These are phyloP conservation scores for Amniculicola lignicola DNA, from an alignment of 495 filamentous ascomycete species.

Conservation along the genomic window DNA sequence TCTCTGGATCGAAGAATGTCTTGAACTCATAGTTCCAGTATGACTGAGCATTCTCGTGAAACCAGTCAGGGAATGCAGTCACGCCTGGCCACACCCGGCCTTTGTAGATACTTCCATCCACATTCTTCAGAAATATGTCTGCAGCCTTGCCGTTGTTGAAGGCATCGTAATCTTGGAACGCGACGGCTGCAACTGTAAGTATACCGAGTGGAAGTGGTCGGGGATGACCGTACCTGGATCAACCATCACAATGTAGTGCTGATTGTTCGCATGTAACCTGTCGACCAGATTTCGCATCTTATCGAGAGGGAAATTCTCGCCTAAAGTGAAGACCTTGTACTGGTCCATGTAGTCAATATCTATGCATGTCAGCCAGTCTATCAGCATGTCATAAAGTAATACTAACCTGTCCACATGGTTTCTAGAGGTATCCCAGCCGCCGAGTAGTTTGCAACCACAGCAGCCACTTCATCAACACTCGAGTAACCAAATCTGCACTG, in stretches of 20 bases:
- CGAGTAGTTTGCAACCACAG: conserved; percentile 77
- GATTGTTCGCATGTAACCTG: conserved; percentile 68
- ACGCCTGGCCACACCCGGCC: conserved; percentile 85
- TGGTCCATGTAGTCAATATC: conserved; percentile 56
- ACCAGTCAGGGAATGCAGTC: conserved; percentile 83
- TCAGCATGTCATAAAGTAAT: neutral
- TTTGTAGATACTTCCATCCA: conserved; percentile 65
- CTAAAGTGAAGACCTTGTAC: conserved; percentile 69
- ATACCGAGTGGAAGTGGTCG: neutral
- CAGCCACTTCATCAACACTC: conserved; percentile 74
- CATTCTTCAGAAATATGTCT: conserved; percentile 62
- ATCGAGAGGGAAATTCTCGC: conserved; percentile 66
- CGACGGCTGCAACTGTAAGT: conserved; percentile 52
- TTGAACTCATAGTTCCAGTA: conserved; percentile 76
- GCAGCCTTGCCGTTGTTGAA: conserved; percentile 61
- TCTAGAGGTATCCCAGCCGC: conserved; percentile 74
- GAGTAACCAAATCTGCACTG: conserved; percentile 79
- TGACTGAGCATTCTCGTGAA: conserved; percentile 58
- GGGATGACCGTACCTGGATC: conserved; percentile 53
- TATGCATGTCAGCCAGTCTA: neutral
- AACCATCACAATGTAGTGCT: conserved; percentile 85
- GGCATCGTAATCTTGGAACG: conserved; percentile 62
- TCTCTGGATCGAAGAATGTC: conserved; percentile 61
- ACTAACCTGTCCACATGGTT: conserved; percentile 70
- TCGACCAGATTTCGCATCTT: conserved; percentile 66